These are phyloP conservation scores for Cephalotrichum gorgonifer DNA, from an alignment of 2,329 filamentous ascomycete species.

Conservation along the genomic window DNA sequence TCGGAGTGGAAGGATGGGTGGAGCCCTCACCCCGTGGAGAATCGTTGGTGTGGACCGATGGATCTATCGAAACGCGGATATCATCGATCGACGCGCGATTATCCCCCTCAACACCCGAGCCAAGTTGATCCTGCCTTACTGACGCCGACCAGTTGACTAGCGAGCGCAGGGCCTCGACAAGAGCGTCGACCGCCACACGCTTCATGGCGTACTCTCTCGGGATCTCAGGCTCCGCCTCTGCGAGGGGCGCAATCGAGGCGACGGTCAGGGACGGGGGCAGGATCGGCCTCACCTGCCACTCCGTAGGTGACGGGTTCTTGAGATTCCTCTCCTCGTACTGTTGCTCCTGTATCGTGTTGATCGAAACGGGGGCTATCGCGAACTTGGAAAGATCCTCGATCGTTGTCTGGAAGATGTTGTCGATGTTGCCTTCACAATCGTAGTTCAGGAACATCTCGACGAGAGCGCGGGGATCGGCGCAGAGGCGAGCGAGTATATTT, in stretches of 20 bases:
- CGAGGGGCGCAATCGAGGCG: constrained; percentile 54
- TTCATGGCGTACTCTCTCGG: constrained; percentile 89
- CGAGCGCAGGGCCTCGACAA: constrained; percentile 82
- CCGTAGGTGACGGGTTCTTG: constrained; percentile 48
- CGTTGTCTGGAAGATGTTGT: constrained; percentile 93
- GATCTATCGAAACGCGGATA: constrained; percentile 52
- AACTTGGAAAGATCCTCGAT: constrained; percentile 90
- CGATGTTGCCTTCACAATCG: constrained; percentile 88
- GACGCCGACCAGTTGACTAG: constrained; percentile 81
- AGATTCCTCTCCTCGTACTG: constrained; percentile 71
- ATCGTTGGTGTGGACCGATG: constrained; percentile 26
- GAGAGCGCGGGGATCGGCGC: constrained; percentile 73
- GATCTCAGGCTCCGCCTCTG: constrained; percentile 57
- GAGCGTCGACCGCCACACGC: constrained; percentile 73
- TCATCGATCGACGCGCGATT: constrained; percentile 15
- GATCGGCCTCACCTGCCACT: constrained; percentile 82
- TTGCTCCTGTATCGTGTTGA: constrained; percentile 71
- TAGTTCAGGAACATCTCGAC: constrained; percentile 98
- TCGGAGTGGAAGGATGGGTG: constrained; percentile 48
- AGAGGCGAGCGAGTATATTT: constrained; percentile 72
- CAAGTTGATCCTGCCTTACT: constrained; percentile 43
- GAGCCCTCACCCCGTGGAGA: constrained; percentile 36
- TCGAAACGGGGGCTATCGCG: constrained; percentile 65
- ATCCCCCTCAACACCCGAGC: constrained; percentile 21
- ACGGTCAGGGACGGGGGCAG: constrained; percentile 80